Conservation (phyloP, 1,284 basidiomycete species). For the Megacollybia platyphylla region DNA sequence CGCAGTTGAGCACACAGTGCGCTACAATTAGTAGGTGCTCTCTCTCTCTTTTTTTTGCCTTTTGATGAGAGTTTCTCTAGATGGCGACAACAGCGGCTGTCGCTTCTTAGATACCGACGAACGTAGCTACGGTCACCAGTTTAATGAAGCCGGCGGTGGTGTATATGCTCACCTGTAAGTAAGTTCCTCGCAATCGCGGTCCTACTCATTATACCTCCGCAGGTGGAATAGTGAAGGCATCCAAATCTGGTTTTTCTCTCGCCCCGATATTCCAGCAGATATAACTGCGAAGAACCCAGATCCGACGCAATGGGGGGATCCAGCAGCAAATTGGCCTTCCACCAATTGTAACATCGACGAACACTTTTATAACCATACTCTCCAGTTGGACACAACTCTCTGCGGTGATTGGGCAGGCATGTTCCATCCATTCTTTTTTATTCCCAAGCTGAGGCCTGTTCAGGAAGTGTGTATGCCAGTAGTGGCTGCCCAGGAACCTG, state of each 20-base stretch:
- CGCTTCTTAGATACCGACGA: conserved; percentile 23
- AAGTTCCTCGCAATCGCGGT: conserved; percentile 46
- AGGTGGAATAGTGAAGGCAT: conserved; percentile 22
- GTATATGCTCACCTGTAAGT: conserved; percentile 45
- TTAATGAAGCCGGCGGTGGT: conserved; percentile 42
- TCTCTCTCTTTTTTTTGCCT: conserved; percentile 66
- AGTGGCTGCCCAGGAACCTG: conserved; percentile 48
- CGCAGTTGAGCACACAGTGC: conserved; percentile 19
- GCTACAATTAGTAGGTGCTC: conserved; percentile 15
- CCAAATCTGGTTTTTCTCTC: conserved; percentile 45
- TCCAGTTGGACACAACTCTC: neutral
- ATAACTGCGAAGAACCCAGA: conserved; percentile 35
- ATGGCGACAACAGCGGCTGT: conserved; percentile 46
- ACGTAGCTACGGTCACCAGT: conserved; percentile 33
- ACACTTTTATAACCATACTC: neutral
- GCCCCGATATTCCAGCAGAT: conserved; percentile 39
- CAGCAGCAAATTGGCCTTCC: conserved; percentile 22
- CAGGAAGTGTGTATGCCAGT: conserved; percentile 30
- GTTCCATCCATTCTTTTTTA: neutral
- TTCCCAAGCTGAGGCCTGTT: conserved; percentile 49
- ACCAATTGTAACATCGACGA: neutral
- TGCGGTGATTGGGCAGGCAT: neutral
- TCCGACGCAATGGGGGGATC: conserved; percentile 41
- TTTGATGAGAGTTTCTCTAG: conserved; percentile 49
- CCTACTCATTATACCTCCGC: conserved; percentile 21